Evolutionary conservation across 805 yeast species (phyloP), one percentile per base, ranked within the genome.

Genomic region (Candida patagonica): DNA sequence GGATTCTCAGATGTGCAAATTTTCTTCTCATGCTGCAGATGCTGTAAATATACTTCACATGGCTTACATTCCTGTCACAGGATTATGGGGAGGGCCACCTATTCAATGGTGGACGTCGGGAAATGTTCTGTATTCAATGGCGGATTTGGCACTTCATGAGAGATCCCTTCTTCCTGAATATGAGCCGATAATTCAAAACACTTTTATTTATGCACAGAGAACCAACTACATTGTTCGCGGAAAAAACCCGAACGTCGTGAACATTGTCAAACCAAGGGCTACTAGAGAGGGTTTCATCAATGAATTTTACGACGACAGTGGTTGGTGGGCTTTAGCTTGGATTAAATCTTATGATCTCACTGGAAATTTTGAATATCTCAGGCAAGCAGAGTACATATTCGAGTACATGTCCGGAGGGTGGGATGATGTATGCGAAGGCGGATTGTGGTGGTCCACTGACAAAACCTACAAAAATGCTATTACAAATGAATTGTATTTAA

Each of bases 321-420:
- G 46, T 4, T 45, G 49, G 49, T 45, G 46, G 46, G 46, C 44
- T 3, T 34, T 42, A 15, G 46, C 46, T 2, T 45, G 49, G 49
- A 38, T 43, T 16, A 33, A 35, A 5, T 40, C 40, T 8, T 43
- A 37, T 23, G 49, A 45, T 30, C n/a, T 40, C 10, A 36, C 43
- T 15, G 16, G 26, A 10, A 26, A 43, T 8, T 7, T 15, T n/a
- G 26, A 25, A 19, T 45, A 40, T 25, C 29, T 45, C 34, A 21
- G 24, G 16, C 36, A 39, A 12, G 42, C 46, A 6, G 20, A 26
- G 9, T 32, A 42, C 10, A 32, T 43, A 2, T 40, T 40, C 24
- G 40, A 37, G 9, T 29, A 37, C 17, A 40, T 45, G 35, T 22
- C 38, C 1, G 30, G 23, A 1, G 43, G 36, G 21, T 45, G 46